Percentiles rank a stretch among this genome's conserved stretches.
These are phyloP conservation scores for Penicillium parvum DNA, from an alignment of 495 filamentous ascomycete species.

Conservation along the genomic window DNA sequence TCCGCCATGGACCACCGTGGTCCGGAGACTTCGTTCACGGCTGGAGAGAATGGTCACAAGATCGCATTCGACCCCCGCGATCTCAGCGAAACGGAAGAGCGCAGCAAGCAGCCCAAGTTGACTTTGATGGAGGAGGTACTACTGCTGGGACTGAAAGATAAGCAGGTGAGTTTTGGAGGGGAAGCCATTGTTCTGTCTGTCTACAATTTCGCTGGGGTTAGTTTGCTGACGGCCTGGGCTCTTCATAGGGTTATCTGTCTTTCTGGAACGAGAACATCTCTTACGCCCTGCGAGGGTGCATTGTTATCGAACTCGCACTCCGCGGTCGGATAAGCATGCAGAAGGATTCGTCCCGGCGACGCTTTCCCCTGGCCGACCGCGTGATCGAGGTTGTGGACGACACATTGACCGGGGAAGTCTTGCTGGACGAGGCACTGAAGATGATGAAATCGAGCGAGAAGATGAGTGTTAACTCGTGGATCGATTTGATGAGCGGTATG, in stretches of 20 bases:
- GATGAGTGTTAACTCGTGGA: conserved; percentile 99
- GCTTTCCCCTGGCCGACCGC: conserved; percentile 88
- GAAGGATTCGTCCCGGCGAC: conserved; percentile 86
- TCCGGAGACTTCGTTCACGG: conserved; percentile 89
- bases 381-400: conserved; percentile 96
- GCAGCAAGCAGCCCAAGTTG: conserved; percentile 95
- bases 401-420: conserved; percentile 88
- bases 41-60: conserved; percentile 93
- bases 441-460: conserved; percentile 99
- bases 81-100: conserved; percentile 93
- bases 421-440: conserved; percentile 96
- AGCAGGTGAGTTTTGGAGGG: conserved; percentile 64
- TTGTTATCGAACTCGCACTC: conserved; percentile 95
- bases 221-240: conserved; percentile 19
- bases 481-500: conserved; percentile 96
- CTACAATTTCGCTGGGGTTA: background rate
- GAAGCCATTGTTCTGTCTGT: too few relatives aligned
- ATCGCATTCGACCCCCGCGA: conserved; percentile 97
- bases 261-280: conserved; percentile 99
- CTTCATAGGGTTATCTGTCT: conserved; percentile 81
- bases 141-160: conserved; percentile 93
- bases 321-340: conserved; percentile 97
- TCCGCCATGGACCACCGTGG: conserved; percentile 58
- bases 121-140: conserved; percentile 98
- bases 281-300: conserved; percentile 94